phyloP scores from a whole-genome alignment of 495 filamentous ascomycete species.

The Immersiella caudata region DNA sequence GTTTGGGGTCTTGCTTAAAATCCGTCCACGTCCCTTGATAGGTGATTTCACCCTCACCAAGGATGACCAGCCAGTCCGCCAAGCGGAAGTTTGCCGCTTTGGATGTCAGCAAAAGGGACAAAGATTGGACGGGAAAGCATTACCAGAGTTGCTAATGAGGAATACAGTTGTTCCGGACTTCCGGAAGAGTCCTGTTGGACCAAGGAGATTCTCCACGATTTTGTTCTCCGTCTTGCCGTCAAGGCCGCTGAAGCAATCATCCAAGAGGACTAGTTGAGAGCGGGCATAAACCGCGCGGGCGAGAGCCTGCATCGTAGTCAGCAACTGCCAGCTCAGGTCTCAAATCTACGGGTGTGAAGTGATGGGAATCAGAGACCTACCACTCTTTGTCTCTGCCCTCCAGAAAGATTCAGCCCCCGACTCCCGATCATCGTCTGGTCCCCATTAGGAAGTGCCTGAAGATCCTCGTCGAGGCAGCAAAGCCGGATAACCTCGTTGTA shows the following conservation, averaged over 20 bases:
- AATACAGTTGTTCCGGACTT: conserved; percentile 44
- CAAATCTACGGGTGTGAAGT: background rate
- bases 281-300: conserved; percentile 41
- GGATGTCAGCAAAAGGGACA: conserved; percentile 1
- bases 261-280: conserved; percentile 37
- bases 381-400: conserved; percentile 64
- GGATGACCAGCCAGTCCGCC: conserved; percentile 31
- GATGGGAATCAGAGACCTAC: conserved; percentile 13
- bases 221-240: conserved; percentile 43
- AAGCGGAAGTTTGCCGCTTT: conserved; percentile 25
- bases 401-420: conserved; percentile 62
- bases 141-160: conserved; percentile 42
- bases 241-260: conserved; percentile 45
- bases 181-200: conserved; percentile 42
- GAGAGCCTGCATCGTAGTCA: conserved; percentile 31
- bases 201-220: conserved; percentile 46
- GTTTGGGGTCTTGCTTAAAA: conserved; percentile 17
- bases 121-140: background rate
- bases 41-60: conserved; percentile 25
- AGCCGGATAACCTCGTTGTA: conserved; percentile 57
- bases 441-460: conserved; percentile 54
- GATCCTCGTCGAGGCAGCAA: conserved; percentile 60
- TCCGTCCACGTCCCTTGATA: conserved; percentile 31
- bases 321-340: background rate
- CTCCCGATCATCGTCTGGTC: conserved; percentile 63